Evolutionary conservation across 768 basidiomycete genomes (phyloP).

Genomic region (Paxillus involutus): DNA sequence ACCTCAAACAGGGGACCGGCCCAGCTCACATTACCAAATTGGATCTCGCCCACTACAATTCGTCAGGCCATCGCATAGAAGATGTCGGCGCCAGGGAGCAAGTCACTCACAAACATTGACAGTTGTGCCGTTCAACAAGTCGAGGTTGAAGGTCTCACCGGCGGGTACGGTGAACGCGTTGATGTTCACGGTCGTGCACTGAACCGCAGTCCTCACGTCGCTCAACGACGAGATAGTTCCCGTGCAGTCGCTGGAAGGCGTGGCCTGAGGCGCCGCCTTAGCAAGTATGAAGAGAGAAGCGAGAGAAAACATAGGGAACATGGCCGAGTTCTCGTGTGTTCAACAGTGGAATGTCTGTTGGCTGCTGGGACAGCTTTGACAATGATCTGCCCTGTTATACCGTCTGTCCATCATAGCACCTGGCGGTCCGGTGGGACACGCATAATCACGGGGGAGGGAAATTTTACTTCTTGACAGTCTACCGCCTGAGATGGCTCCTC

Average conservation of each 20-base stretch:
- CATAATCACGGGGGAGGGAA: neutral
- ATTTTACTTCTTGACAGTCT: neutral
- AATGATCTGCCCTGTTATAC: constrained; percentile 1
- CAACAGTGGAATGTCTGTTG: neutral
- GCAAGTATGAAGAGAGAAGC: constrained; percentile 17
- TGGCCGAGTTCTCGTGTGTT: neutral
- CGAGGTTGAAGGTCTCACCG: constrained; percentile 49
- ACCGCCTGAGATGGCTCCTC: too few relatives aligned
- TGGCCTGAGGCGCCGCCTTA: constrained; percentile 14
- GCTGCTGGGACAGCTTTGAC: too few relatives aligned
- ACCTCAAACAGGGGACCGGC: constrained; percentile 54
- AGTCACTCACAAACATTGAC: constrained; percentile 56
- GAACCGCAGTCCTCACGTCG: constrained; percentile 51
- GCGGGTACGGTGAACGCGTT: constrained; percentile 56
- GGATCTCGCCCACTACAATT: constrained; percentile 53
- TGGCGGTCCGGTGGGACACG: neutral
- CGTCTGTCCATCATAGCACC: neutral
- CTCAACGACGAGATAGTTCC: constrained; percentile 54
- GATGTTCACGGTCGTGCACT: constrained; percentile 59
- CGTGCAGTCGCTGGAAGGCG: constrained; percentile 32
- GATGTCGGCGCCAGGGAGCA: neutral
- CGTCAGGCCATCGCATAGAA: neutral
- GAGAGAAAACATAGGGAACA: constrained; percentile 9
- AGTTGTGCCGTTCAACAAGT: constrained; percentile 46
- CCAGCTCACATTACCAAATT: constrained; percentile 54